Evolutionary conservation across 495 filamentous ascomycete species (phyloP), one percentile per base, ranked within the genome.

Genomic region (Letharia lupina): DNA sequence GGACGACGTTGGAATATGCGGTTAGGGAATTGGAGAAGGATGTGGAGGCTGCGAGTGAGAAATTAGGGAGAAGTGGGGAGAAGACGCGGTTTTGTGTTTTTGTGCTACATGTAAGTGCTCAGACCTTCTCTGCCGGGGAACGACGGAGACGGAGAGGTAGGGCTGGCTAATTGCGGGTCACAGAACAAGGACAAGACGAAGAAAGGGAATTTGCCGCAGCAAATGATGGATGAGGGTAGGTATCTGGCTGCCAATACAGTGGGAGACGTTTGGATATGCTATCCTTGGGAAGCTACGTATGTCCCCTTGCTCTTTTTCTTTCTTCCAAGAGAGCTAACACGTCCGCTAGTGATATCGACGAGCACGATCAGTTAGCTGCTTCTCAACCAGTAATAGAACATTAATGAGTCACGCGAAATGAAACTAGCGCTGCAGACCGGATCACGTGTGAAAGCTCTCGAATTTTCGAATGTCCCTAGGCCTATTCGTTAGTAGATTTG

Each of bases 141-240:
- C 20, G 39, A 35, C 12, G 48, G 16, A 15, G 28, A 16, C 56
- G 45, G 35, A 45, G 39, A 9, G 50, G 12, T 39, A 18, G 16
- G 20, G 31, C 9, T 23, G 42, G 56, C 66, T 68, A 15, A 65
- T 41, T 47, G 41, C 15, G 33, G 54, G 54, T 15, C 10, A 71
- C 72, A 96, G 89, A 96, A 96, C 81, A 96, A 96, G 83, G 85
- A 96, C 77, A 98, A 98, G 83, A 67, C 75, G 57, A 98, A 98
- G 86, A 96, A 96, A 81, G 94, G 94, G 63, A 72, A 78, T 47
- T 80, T 99, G 60, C 92, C 95, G 18, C 70, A 84, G n/a, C 86
- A 89, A 16, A 91, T 96, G 86, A 82, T 91, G 73, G 79, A 82
- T 31, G 78, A 89, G 65, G 83, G 84, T 37, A 81, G 87, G 70